Evolutionary conservation across 805 yeast species (phyloP).

Genomic region (Pichia paraexigua): DNA sequence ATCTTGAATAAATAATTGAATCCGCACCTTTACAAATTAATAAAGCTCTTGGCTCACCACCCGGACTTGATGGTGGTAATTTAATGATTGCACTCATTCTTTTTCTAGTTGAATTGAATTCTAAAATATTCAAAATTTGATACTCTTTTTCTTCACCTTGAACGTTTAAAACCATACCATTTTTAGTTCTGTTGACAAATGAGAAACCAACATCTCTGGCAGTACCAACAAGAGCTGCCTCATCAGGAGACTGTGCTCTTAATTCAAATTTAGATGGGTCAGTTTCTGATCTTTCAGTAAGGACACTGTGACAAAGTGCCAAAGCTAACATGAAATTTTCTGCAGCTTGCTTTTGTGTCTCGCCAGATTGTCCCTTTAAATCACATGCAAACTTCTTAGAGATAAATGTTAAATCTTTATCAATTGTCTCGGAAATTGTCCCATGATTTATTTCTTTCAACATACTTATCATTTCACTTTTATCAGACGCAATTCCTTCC

Average conservation of each 20-base stretch:
- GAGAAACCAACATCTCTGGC: conserved; percentile 72
- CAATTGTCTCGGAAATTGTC: conserved; percentile 32
- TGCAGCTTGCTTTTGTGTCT: conserved; percentile 45
- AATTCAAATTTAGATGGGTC: conserved; percentile 48
- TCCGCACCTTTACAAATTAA: conserved; percentile 83
- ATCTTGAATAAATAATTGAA: conserved; percentile 64
- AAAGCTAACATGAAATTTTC: conserved; percentile 72
- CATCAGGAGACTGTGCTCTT: conserved; percentile 82
- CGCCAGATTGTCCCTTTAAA: conserved; percentile 43
- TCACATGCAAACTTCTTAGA: conserved; percentile 62
- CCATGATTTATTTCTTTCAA: conserved; percentile 31
- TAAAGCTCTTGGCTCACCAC: conserved; percentile 49
- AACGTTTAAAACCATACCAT: conserved; percentile 56
- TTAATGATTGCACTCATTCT: conserved; percentile 81
- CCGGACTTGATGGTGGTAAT: conserved; percentile 42
- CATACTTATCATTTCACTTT: conserved; percentile 46
- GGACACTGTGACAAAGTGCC: conserved; percentile 73
- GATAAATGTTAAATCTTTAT: conserved; percentile 56
- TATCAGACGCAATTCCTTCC: conserved; percentile 49
- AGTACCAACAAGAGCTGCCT: conserved; percentile 76
- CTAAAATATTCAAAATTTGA: conserved; percentile 62
- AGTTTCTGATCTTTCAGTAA: conserved; percentile 57
- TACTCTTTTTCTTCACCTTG: conserved; percentile 67
- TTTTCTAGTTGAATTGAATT: conserved; percentile 78
- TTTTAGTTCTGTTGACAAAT: conserved; percentile 57